Conservation (phyloP, 495 filamentous ascomycete genomes). For the Xylaria intraflava region DNA sequence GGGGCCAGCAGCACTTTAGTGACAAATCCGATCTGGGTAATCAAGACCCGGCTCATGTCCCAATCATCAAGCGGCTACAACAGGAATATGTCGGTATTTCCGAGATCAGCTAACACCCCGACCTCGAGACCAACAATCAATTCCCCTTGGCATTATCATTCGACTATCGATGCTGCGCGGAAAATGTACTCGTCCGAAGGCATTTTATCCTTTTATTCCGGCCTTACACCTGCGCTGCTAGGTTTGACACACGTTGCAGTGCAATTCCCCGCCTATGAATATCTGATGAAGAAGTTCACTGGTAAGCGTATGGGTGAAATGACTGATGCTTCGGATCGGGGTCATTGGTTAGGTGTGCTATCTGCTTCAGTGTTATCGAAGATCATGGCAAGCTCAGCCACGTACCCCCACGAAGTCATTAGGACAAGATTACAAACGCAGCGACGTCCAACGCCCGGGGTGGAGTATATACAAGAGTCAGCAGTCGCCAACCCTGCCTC, state of each 20-base stretch:
- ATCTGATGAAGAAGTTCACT: constrained; percentile 83
- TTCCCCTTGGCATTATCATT: constrained; percentile 81
- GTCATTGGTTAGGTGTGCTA: constrained; percentile 61
- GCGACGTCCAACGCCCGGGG: constrained; percentile 52
- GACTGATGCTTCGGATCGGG: constrained; percentile 27
- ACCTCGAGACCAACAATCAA: constrained; percentile 44
- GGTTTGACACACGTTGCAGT: constrained; percentile 94
- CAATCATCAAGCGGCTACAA: constrained; percentile 48
- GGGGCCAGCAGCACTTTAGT: constrained; percentile 87
- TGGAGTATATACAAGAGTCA: constrained; percentile 59
- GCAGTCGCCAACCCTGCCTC: constrained; percentile 30
- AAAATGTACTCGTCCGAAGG: constrained; percentile 95
- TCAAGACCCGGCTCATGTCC: constrained; percentile 97
- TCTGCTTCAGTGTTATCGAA: constrained; percentile 92
- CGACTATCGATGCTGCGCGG: constrained; percentile 78
- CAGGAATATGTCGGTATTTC: constrained; percentile 34
- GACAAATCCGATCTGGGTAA: constrained; percentile 99
- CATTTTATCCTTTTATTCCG: constrained; percentile 87
- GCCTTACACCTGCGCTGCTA: constrained; percentile 83
- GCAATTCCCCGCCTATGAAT: constrained; percentile 95
- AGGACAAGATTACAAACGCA: constrained; percentile 87
- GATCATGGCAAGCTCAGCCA: constrained; percentile 86
- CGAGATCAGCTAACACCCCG: constrained; percentile 39
- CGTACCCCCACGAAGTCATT: constrained; percentile 95
- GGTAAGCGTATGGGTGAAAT: constrained; percentile 72